Evolutionary conservation across 352 stramenopile species (phyloP).

Genomic region (Blastocystis sp.): DNA sequence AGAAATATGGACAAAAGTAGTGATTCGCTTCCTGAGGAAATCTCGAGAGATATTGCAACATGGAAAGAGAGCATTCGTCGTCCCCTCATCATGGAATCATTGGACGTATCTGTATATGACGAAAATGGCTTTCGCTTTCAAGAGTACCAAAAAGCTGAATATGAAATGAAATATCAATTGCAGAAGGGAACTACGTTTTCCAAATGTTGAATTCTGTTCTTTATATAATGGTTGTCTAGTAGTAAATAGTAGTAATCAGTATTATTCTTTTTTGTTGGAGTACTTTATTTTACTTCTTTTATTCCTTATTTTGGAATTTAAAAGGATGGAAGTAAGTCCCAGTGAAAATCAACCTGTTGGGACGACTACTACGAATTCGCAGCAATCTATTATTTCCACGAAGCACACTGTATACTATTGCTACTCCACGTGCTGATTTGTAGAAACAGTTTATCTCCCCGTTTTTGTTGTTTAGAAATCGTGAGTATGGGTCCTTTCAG

Average conservation of each 20-base stretch:
- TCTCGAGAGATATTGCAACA: background rate
- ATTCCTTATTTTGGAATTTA: background rate
- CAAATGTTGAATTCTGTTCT: background rate
- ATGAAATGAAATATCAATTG: slow-evolving; percentile 33
- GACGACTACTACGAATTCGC: background rate
- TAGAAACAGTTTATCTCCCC: background rate
- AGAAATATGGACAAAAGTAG: background rate
- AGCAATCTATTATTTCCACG: background rate
- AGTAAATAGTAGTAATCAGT: background rate
- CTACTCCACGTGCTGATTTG: background rate
- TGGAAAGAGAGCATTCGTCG: background rate
- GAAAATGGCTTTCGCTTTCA: background rate
- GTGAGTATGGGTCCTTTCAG: background rate
- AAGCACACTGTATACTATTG: background rate
- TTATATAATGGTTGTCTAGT: background rate
- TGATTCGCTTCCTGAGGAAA: background rate
- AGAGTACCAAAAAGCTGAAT: background rate
- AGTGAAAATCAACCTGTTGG: background rate
- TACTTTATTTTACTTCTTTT: background rate
- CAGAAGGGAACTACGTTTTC: slow-evolving; percentile 2
- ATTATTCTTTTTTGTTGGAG: background rate
- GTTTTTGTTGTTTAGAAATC: slow-evolving; percentile 39
- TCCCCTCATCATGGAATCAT: background rate
- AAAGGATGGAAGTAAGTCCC: background rate
- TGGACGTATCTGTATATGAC: slow-evolving; percentile 1